Base-by-base conservation (phyloP, 345 rosid species). In the Luvunga scandens region DNA sequence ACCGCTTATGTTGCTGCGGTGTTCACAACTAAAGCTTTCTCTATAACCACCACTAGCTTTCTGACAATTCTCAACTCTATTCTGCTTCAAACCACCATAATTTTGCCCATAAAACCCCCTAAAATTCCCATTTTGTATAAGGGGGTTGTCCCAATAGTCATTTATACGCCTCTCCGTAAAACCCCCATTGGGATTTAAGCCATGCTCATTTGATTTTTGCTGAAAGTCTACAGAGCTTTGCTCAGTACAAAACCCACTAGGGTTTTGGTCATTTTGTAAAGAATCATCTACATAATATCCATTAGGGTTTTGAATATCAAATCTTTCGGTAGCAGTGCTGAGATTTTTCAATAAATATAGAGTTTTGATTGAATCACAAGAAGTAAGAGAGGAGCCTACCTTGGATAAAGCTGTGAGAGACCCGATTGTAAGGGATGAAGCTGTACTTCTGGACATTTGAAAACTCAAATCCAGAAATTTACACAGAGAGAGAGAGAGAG, bases 291-390 rank as follows among this genome's bases (percentile, higher is more conserved):
- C 6, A 1, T 16, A 50, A 61, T 71, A 34, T 1, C 68, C 83
- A 24, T 55, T 71, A 67, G 84, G 57, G 78, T 69, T 74, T 36
- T 55, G 74, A 63, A 82, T 74, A 73, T 89, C 88, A 67, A 77
- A 87, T 79, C 89, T 86, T 86, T 90, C 82, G 25, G 88, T 78
- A 8, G 89, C 90, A 3, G 91, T 90, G 84, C 78, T 78, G 77
- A 87, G 72, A 79, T 80, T 56, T 71, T 77, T 83, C 68, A 82
- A 66, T 14, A 81, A 28, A 69, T 68, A 42, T 2, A 80, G 72
- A 63, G 66, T 66, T 66, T 50, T 75, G 82, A 76, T 5, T 5
- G 86, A 76, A 75, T 72, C 60, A 73, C 78, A 81, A 30, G 81
- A 69, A 48, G 36, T 45, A 62, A 38, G 72, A 0, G 85, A 75